Evolutionary conservation across 2,329 filamentous ascomycete genomes (phyloP), one percentile per base, ranked within the genome.

Genomic region (Fusarium pseudoanthophilum): DNA sequence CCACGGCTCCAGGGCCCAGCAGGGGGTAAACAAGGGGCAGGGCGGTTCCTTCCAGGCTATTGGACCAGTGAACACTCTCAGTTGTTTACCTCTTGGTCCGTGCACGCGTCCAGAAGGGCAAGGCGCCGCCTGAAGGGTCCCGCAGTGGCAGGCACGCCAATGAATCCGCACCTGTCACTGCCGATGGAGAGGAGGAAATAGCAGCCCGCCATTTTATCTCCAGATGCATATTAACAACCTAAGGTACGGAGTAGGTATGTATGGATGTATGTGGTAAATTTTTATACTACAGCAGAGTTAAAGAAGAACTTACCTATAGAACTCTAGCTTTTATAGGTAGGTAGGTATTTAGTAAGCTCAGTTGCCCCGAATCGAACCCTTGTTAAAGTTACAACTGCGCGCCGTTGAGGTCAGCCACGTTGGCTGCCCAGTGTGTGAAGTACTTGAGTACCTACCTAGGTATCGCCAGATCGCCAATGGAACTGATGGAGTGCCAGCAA

Each of bases 31-130:
- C 70, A 75, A 68, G 68, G 68, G 72, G 74, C 71, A 75, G 48
- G 74, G 74, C 74, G 77, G 74, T 74, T 75, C 74, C 67, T 74
- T 67, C 72, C 60, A 61, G 60, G 53, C 62, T 21, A 62, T 67
- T 73, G 58, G 56, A n/a, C 73, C 70, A 75, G 48, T 75, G 26
- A 70, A 66, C 72, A 76, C 74, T 79, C 73, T 80, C 79, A 74
- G 72, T 80, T 83, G 81, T 82, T 82, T 82, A 79, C 77, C 48
- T 36, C 18, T 3, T 77, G 78, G 73, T 55, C 77, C 70, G 79
- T 80, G 80, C 80, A n/a, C 64, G n/a, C 67, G 21, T 53, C 70
- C 32, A 70, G 75, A 80, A 63, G 34, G 78, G 80, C 57, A 79
- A 80, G 74, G 79, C 60, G 67, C 48, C 60, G 71, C 67, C 71